Evolutionary conservation across 495 filamentous ascomycete genomes (phyloP).

Genomic region (Penicillium maclennaniae): DNA sequence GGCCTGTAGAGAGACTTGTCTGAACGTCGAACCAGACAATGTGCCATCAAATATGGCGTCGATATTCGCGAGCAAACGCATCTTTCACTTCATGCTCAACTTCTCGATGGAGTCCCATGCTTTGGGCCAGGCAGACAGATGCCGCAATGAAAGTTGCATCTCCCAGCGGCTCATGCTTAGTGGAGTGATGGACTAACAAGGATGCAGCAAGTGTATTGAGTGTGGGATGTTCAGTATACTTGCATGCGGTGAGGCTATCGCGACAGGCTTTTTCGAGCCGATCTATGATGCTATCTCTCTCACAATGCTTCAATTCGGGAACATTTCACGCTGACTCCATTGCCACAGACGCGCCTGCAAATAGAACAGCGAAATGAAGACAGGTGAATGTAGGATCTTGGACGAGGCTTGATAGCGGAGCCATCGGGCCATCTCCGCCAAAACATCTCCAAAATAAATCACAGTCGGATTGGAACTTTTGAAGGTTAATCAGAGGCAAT

Average conservation of each 20-base stretch:
- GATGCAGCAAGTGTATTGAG: conserved; percentile 14
- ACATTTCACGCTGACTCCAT: conserved; percentile 1
- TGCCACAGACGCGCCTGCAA: conserved; percentile 11
- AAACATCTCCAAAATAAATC: too few species aligned
- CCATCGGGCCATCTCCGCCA: too few species aligned
- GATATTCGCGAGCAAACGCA: neutral
- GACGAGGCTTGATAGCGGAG: neutral
- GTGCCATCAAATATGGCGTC: conserved; percentile 22
- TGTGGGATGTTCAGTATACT: conserved; percentile 18
- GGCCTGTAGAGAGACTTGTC: conserved; percentile 17
- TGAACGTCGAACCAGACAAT: conserved; percentile 26
- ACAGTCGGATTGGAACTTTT: too few species aligned
- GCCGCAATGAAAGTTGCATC: conserved; percentile 5
- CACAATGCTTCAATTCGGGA: neutral
- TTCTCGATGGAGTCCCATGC: conserved; percentile 21
- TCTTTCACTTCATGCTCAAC: neutral
- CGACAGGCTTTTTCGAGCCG: conserved; percentile 3
- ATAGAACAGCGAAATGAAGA: conserved; percentile 19
- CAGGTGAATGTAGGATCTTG: conserved; percentile 20
- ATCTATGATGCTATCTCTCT: neutral
- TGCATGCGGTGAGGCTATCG: conserved; percentile 11
- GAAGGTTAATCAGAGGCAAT: too few species aligned
- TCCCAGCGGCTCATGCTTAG: neutral
- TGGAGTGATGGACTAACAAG: conserved; percentile 8
- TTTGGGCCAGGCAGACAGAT: conserved; percentile 15